Evolutionary conservation across 2,329 filamentous ascomycete genomes (phyloP).

Genomic region (Orbilia oligospora): DNA sequence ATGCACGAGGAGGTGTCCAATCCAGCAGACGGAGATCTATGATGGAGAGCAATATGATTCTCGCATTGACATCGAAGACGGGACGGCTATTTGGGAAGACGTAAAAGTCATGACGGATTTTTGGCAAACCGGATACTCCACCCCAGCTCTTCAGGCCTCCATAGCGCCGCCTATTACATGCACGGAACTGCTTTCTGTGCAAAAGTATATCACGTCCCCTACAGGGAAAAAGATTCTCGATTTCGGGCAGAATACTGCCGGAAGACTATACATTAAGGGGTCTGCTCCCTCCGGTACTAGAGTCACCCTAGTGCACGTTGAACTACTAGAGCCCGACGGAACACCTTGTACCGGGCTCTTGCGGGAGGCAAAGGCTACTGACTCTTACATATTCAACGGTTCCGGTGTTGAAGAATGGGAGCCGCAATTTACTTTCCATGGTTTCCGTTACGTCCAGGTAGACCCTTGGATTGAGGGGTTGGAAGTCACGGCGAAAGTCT

Average conservation of each 20-base stretch:
- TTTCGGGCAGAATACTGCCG: slow-evolving; percentile 54
- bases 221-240: slow-evolving; percentile 42
- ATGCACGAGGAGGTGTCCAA: slow-evolving; percentile 41
- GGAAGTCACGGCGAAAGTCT: slow-evolving; percentile 66
- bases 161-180: slow-evolving; percentile 26
- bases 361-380: slow-evolving; percentile 51
- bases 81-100: slow-evolving; percentile 20
- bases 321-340: slow-evolving; percentile 38
- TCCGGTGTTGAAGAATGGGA: slow-evolving; percentile 65
- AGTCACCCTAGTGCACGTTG: slow-evolving; percentile 41
- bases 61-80: slow-evolving; percentile 33
- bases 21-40: slow-evolving; percentile 40
- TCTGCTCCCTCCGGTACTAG: slow-evolving; percentile 42
- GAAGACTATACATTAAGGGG: slow-evolving; percentile 34
- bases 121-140: neutral
- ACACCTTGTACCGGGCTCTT: slow-evolving; percentile 41
- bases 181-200: slow-evolving; percentile 30
- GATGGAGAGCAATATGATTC: slow-evolving; percentile 50
- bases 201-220: slow-evolving; percentile 26
- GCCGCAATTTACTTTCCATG: slow-evolving; percentile 72
- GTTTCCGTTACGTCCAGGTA: slow-evolving; percentile 72
- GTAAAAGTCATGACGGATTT: slow-evolving; percentile 39
- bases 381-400: slow-evolving; percentile 50
- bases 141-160: slow-evolving; percentile 33
- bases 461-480: slow-evolving; percentile 67